phyloP scores from a whole-genome alignment of 225 moss, liverwort and hornwort genomes.

The Thuidium tamariscinum region DNA sequence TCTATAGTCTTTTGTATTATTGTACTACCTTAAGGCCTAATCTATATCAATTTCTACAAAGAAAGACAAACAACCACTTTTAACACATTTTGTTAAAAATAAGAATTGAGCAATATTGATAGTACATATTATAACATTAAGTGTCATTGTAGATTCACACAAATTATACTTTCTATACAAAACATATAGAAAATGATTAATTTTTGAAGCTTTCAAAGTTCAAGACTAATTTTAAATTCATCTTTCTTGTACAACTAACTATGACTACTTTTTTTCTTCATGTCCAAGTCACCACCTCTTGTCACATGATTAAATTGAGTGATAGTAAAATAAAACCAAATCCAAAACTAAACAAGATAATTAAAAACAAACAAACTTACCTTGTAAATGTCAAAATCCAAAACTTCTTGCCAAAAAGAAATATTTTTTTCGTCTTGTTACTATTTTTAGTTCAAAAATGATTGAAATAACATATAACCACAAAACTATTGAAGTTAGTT shows the following conservation, averaged over 20 bases:
- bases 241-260: background rate
- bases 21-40: background rate
- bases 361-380: background rate
- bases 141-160: background rate
- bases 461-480: background rate
- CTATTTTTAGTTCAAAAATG: background rate
- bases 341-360: background rate
- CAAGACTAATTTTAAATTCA: background rate
- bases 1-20: rapidly evolving
- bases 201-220: background rate
- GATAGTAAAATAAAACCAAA: background rate
- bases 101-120: too few relatives aligned
- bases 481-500: background rate
- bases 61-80: too few relatives aligned
- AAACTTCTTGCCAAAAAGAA: background rate
- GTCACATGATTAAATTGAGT: rapidly evolving
- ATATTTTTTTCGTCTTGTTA: rapidly evolving
- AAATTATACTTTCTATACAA: too few relatives aligned
- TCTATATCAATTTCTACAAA: too few relatives aligned
- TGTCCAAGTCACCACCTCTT: rapidly evolving
- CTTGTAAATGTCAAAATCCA: background rate
- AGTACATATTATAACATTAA: too few relatives aligned
- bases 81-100: too few relatives aligned
- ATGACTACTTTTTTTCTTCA: rapidly evolving
- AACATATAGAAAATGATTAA: background rate